phyloP scores from a whole-genome alignment of 352 stramenopile genomes.

The Thalassiosira livingstoniorum region DNA sequence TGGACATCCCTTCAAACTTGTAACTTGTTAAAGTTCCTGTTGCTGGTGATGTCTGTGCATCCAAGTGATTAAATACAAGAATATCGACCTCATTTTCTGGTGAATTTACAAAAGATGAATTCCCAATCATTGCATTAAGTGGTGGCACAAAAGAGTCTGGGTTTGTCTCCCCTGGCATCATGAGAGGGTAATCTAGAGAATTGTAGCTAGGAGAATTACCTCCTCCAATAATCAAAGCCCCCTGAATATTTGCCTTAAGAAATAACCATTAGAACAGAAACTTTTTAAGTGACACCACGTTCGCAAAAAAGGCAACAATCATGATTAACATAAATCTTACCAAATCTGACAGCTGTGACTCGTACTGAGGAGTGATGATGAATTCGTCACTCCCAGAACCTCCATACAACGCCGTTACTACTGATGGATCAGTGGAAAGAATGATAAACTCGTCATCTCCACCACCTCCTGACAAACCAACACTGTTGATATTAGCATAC shows the following conservation, averaged over 20 bases:
- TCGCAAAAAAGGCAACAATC: no score
- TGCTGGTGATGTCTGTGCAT: constrained; percentile 40
- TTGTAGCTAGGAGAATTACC: constrained; percentile 30
- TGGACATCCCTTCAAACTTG: constrained; percentile 54
- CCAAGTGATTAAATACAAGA: constrained; percentile 55
- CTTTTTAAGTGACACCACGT: no score
- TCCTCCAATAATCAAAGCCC: constrained; percentile 44
- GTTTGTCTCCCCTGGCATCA: constrained; percentile 50
- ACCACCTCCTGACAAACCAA: constrained; percentile 43
- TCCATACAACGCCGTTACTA: constrained; percentile 45
- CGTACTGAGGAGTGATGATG: constrained; percentile 49
- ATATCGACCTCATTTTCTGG: constrained; percentile 51
- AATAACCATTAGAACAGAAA: no score
- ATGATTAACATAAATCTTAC: no score
- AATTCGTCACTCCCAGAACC: constrained; percentile 55
- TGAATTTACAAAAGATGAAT: constrained; percentile 16
- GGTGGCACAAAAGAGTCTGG: constrained; percentile 1
- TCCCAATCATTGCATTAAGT: constrained; percentile 33
- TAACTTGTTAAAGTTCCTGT: constrained; percentile 30
- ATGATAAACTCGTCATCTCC: constrained; percentile 58
- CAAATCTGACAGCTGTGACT: constrained; percentile 53
- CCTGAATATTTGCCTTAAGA: constrained; percentile 52
- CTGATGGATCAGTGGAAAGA: constrained; percentile 46
- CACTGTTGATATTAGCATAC: constrained; percentile 50
- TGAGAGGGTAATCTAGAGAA: constrained; percentile 34